Evolutionary conservation across 192 early-diverging fungal genomes (phyloP), one percentile per base, ranked within the genome.

Genomic region (Rhizophagus clarus): DNA sequence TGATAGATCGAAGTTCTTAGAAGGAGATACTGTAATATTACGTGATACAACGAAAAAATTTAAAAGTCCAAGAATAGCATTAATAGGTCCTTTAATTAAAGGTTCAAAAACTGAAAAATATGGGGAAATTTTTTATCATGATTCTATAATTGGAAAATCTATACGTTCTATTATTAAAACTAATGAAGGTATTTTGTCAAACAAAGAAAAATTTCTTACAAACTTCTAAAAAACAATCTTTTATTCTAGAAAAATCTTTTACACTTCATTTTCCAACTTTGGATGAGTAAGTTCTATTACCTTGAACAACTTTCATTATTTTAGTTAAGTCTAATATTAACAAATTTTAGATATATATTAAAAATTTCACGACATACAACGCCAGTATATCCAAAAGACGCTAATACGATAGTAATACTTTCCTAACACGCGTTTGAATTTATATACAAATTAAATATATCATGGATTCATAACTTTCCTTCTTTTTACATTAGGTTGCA

Each of bases 381-480:
- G 8, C 91, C 91, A 3, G 89, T 91, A 20, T 92, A 92, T 79
- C 88, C 91, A 0, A 91, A 91, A 40, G 91, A 92, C 64, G 89
- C 90, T 34, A 73, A 64, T 15, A 75, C 84, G 0, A 87, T 87
- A 62, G 85, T 85, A 85, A 74, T 72, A 26, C 26, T 24, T 31
- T 28, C 5, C 2, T 8, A 15, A 61, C 17, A 28, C 32, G 32
- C 32, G 11, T 37, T n/a, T 28, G 1, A 28, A 15, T 32, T 61
- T 74, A 61, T 3, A 20, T 74, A 61, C 4, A 22, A 31, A 14
- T 32, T 51, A 15, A 26, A 2, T 40, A 40, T 4, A 40, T 40
- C 40, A 6, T 12, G 7, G 28, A 72, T 28, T 26, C 17, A 26
- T 51, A 26, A 72, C 12, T 51, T 9, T 28, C 0, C 64, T 56